These are phyloP conservation scores for Pisolithus orientalis DNA, from an alignment of 768 basidiomycete species.

Conservation along the genomic window DNA sequence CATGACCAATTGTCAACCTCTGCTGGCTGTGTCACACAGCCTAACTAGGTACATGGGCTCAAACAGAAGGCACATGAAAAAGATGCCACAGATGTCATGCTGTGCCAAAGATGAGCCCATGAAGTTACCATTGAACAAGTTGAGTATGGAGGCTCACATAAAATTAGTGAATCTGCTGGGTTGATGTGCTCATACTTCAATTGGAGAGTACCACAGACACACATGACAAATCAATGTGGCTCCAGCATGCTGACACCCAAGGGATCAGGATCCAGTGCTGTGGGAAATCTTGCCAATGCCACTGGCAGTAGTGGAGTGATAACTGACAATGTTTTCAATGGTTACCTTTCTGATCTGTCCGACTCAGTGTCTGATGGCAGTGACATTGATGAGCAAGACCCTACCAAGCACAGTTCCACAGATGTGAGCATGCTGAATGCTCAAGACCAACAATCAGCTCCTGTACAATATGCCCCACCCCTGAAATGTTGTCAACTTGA, in stretches of 20 bases:
- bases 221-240: not conserved
- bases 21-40: too few relatives aligned
- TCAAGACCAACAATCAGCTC: not conserved
- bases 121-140: not conserved
- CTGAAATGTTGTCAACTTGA: not conserved
- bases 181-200: not conserved
- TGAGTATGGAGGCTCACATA: not conserved
- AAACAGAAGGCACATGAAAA: not conserved
- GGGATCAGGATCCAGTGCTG: not conserved
- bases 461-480: not conserved
- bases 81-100: not conserved
- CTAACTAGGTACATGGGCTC: too few relatives aligned
- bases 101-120: not conserved
- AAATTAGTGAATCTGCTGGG: not conserved
- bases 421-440: not conserved
- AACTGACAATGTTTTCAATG: not conserved
- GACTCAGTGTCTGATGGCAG: not conserved
- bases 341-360: conserved; percentile 1
- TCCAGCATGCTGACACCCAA: not conserved
- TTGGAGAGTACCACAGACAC: not conserved
- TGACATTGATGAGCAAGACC: not conserved
- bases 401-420: not conserved
- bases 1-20: too few relatives aligned
- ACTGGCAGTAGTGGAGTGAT: not conserved
- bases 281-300: not conserved